A percentile compares a stretch with the other conserved stretches of the same genome.
phyloP scores from a whole-genome alignment of 768 basidiomycete genomes.

The Phlegmacium glaucopus region DNA sequence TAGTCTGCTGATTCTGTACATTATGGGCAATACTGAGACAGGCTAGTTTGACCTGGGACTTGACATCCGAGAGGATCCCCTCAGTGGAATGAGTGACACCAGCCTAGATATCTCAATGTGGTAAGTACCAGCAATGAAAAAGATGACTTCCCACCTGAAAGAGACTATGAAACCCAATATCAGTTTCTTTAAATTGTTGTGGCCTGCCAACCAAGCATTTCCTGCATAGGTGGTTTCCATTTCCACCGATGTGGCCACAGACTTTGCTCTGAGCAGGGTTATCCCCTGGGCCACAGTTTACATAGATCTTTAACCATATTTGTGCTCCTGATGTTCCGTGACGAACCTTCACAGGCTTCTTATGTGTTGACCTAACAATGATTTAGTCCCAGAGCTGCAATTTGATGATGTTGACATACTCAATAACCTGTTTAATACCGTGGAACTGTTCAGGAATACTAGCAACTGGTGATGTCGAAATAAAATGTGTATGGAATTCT shows the following conservation, averaged over 20 bases:
- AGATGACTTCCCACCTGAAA: conserved; percentile 11
- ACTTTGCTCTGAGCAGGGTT: conserved; percentile 33
- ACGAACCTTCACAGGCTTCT: conserved; percentile 1
- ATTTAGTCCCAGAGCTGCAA: no score
- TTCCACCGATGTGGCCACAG: conserved; percentile 31
- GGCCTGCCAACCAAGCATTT: conserved; percentile 29
- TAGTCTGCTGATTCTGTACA: conserved; percentile 17
- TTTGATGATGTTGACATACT: conserved; percentile 1
- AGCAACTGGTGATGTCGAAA: conserved; percentile 22
- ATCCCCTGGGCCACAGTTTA: conserved; percentile 19
- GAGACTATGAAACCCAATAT: conserved; percentile 26
- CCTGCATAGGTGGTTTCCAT: conserved; percentile 32
- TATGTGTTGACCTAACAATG: conserved; percentile 5
- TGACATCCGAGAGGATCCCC: not conserved
- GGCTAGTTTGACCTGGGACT: conserved; percentile 5
- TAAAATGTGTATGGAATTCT: conserved; percentile 24
- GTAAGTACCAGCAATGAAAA: not conserved
- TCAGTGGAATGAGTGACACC: not conserved
- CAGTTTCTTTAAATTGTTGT: conserved; percentile 18
- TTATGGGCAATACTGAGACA: conserved; percentile 6
- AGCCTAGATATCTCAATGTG: not conserved
- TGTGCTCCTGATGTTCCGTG: not conserved
- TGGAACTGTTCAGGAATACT: conserved; percentile 27
- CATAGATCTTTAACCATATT: conserved; percentile 1
- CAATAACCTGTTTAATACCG: conserved; percentile 19